These are phyloP conservation scores for Oleoguttula mirabilis DNA, from an alignment of 495 filamentous ascomycete species.

Conservation along the genomic window DNA sequence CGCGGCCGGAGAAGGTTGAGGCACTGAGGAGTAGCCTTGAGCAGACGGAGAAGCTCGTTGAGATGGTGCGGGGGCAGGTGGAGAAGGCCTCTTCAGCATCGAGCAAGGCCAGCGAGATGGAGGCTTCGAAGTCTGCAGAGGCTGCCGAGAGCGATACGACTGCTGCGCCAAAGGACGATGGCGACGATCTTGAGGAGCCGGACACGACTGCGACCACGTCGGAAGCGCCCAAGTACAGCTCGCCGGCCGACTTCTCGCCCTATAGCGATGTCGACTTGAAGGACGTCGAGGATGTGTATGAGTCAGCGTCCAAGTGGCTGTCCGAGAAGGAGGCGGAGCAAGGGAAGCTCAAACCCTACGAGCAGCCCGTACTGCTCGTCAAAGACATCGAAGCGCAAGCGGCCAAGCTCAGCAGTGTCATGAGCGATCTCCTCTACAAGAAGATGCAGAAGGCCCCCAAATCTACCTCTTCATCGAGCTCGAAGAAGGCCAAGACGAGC, in stretches of 20 bases:
- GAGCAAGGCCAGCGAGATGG: conserved; percentile 34
- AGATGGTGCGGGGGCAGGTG: conserved; percentile 38
- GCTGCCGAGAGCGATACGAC: conserved; percentile 35
- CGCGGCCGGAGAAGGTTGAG: conserved; percentile 54
- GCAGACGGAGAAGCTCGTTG: conserved; percentile 43
- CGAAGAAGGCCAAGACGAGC: conserved; percentile 27
- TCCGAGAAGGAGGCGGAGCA: conserved; percentile 50
- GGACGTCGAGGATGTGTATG: conserved; percentile 38
- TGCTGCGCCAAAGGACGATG: conserved; percentile 34
- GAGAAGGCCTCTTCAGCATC: conserved; percentile 36
- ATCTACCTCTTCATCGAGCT: conserved; percentile 35
- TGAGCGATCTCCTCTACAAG: conserved; percentile 60
- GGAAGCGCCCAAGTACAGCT: conserved; percentile 27
- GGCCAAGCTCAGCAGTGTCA: conserved; percentile 50
- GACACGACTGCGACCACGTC: conserved; percentile 31
- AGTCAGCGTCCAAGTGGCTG: conserved; percentile 49
- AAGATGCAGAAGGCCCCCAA: conserved; percentile 40
- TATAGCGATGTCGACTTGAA: conserved; percentile 54
- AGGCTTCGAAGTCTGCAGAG: conserved; percentile 29
- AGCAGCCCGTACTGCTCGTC: conserved; percentile 56
- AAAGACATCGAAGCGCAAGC: conserved; percentile 50
- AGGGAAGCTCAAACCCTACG: conserved; percentile 50
- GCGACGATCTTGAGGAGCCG: conserved; percentile 53
- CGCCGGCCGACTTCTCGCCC: conserved; percentile 37
- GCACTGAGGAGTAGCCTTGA: conserved; percentile 49